Evolutionary conservation across 257 asterid genomes (phyloP).

Genomic region (Buddleja alternifolia): DNA sequence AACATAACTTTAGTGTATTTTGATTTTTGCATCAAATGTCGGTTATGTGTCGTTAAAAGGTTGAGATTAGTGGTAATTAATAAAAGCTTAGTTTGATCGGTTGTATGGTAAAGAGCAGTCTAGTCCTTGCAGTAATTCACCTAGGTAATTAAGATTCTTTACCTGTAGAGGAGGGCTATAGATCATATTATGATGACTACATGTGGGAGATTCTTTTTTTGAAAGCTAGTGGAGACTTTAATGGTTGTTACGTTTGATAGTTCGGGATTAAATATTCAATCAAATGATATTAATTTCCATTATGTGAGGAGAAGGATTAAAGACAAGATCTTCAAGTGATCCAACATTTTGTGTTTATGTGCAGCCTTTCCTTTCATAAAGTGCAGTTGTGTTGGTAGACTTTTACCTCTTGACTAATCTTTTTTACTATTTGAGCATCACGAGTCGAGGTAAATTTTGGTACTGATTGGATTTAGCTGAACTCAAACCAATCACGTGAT

Average conservation of each 20-base stretch:
- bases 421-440: not conserved
- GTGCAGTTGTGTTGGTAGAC: not conserved
- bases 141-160: conserved; percentile 31
- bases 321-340: conserved; percentile 32
- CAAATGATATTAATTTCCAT: conserved; percentile 27
- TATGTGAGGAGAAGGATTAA: conserved; percentile 44
- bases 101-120: conserved; percentile 13
- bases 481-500: too few species aligned
- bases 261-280: conserved; percentile 24
- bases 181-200: conserved; percentile 13
- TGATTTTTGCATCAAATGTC: conserved; percentile 28
- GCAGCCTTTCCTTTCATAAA: not conserved
- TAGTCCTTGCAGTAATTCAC: not conserved
- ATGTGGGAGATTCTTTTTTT: conserved; percentile 36
- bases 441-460: too few species aligned
- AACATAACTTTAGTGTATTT: not conserved
- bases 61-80: conserved; percentile 19
- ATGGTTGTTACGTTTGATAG: not conserved
- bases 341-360: not conserved
- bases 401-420: not conserved
- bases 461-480: too few species aligned
- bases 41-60: conserved; percentile 31
- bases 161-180: conserved; percentile 27
- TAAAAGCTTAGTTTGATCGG: conserved; percentile 33
- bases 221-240: conserved; percentile 34